Conservation (phyloP, 164 flowering plant species). For the Sedum album region DNA sequence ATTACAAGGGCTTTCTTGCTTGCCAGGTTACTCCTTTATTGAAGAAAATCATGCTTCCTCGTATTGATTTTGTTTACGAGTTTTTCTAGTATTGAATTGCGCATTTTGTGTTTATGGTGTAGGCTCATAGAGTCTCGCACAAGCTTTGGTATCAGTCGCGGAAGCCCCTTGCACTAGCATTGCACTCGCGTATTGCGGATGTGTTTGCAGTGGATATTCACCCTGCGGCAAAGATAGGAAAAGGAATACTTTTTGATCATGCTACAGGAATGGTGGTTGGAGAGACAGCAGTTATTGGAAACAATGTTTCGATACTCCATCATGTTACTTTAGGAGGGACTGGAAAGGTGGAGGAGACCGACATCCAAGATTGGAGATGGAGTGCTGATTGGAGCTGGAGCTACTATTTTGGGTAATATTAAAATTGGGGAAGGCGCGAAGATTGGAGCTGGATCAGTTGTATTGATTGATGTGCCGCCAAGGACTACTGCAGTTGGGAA, state of each 20-base stretch:
- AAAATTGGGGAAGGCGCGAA: slow-evolving; percentile 60
- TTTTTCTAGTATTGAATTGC: not conserved
- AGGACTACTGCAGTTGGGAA: slow-evolving; percentile 63
- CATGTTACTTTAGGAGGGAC: slow-evolving; percentile 66
- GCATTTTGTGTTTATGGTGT: not conserved
- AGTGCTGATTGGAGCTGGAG: slow-evolving; percentile 49
- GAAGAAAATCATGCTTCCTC: not conserved
- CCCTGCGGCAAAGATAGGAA: slow-evolving; percentile 47
- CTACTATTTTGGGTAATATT: slow-evolving; percentile 46
- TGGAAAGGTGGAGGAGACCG: slow-evolving; percentile 49
- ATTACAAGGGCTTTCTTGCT: slow-evolving; percentile 83
- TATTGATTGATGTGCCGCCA: slow-evolving; percentile 57
- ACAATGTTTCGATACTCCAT: slow-evolving; percentile 57
- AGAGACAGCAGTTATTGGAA: slow-evolving; percentile 61
- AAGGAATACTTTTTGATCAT: slow-evolving; percentile 51
- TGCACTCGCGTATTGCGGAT: slow-evolving; percentile 53
- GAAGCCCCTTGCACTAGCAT: slow-evolving; percentile 42
- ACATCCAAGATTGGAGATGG: slow-evolving; percentile 61
- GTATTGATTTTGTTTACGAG: not conserved
- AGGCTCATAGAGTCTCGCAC: slow-evolving; percentile 58
- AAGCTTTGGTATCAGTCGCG: slow-evolving; percentile 47
- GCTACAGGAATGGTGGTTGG: slow-evolving; percentile 66
- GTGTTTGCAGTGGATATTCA: slow-evolving; percentile 62
- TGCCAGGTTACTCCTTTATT: slow-evolving; percentile 31
- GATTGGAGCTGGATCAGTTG: slow-evolving; percentile 59